Base-by-base conservation (phyloP, 306 rosid species). In the Vigna reflexopilosa region DNA sequence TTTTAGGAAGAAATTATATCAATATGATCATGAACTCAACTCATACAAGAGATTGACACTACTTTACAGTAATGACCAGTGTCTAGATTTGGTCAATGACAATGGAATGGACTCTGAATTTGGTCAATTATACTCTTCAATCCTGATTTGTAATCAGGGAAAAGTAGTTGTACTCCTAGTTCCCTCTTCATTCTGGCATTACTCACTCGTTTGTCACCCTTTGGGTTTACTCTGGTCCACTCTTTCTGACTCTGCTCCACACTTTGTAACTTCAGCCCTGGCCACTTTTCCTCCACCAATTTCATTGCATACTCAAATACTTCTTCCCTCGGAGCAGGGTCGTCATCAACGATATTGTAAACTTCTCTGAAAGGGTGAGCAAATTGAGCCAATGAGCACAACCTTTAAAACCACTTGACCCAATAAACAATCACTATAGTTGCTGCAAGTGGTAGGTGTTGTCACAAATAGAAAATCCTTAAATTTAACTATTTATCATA, bases 251-350 rank as follows among this genome's bases (percentile, higher is more conserved):
- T 57, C 47, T 57, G 67, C 65, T 80, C 80, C 6, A 47, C 4
- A 51, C 32, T 28, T 52, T 70, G 75, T 20, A 77, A 78, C 59
- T 87, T 82, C 81, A 77, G 77, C 34, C 74, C 88, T 1, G 94
- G 93, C 99, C 97, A 91, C 87, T 87, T 91, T 63, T 77, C 84
- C 86, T 85, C 85, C 59, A 95, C 90, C 86, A 95, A 76, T 54
- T 88, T 81, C 63, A 85, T 70, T 58, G 98, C 97, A 80, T 92
- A 85, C 52, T 84, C 90, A 81, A 93, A 93, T 42, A 95, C 98
- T 83, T 84, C 88, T 87, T 89, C 91, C 66, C 98, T 79, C n/a
- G 98, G 85, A 59, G 93, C 88, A 22, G 97, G 97, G 67, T 88
- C 86, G 59, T 93, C 97, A 50, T 95, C 99, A 15, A 93, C 97